Conservation (phyloP, 768 basidiomycete genomes). For the Thelephora ganbajun region DNA sequence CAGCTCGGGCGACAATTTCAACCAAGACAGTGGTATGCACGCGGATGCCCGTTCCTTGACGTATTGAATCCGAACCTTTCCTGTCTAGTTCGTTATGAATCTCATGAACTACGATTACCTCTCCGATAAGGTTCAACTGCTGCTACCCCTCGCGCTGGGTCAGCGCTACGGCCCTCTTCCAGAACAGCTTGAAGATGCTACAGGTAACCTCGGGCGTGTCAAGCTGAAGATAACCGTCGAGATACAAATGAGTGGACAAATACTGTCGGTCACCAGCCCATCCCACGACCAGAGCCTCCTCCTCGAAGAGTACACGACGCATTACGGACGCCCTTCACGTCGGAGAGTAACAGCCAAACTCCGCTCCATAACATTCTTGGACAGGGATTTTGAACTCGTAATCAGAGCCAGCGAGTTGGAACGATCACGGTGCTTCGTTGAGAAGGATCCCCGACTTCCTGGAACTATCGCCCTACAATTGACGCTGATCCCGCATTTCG, state of each 20-base stretch:
- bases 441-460: constrained; percentile 17
- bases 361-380: constrained; percentile 28
- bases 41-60: neutral
- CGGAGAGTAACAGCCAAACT: constrained; percentile 26
- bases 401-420: constrained; percentile 36
- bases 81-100: constrained; percentile 34
- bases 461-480: constrained; percentile 36
- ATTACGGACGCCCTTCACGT: constrained; percentile 20
- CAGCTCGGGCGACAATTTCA: constrained; percentile 24
- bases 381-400: constrained; percentile 35
- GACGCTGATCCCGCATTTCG: constrained; percentile 39
- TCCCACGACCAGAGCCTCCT: constrained; percentile 25
- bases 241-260: constrained; percentile 34
- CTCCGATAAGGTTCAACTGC: constrained; percentile 34
- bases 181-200: constrained; percentile 19
- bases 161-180: constrained; percentile 38
- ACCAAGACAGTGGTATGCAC: constrained; percentile 28
- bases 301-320: constrained; percentile 21
- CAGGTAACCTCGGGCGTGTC: constrained; percentile 22
- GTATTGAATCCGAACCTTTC: neutral
- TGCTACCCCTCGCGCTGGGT: constrained; percentile 36
- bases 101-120: constrained; percentile 33
- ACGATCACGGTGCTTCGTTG: constrained; percentile 41
- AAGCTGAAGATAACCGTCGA: constrained; percentile 22
- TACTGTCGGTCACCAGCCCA: constrained; percentile 27